Base-by-base conservation (phyloP, 2,329 filamentous ascomycete species). In the Plenodomus tracheiphilus region DNA sequence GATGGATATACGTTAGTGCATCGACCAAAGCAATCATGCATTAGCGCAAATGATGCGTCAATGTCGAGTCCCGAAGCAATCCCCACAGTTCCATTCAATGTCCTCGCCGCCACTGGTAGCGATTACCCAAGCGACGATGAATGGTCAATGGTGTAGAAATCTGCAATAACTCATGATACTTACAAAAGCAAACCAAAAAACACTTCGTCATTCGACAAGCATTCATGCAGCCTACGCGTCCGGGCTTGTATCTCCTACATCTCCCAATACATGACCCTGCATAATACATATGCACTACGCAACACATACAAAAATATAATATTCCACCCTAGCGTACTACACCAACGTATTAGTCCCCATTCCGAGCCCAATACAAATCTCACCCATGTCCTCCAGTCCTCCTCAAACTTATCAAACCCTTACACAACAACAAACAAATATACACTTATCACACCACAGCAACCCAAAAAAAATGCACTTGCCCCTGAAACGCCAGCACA, bases 1-100 rank as follows among this genome's bases (percentile, higher is more conserved):
- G 49, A 58, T 7, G 65, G 61, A 21, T 68, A 61, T 43, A 53
- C 56, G 1, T 22, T 66, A 13, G 57, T 68, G 4, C 52, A 54
- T 41, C 52, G 54, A 16, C 62, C 62, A 17, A 59, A 54, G 17
- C 13, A 21, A 9, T 17, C 15, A 1, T 15, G 10, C 13, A 16
- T 22, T 18, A 11, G 28, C 28, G 36, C 40, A 11, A 16, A 37
- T 17, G 41, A 53, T 5, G 46, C 47, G 18, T 39, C 40, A 3
- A 47, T 56, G 43, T 59, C 53, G 6, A 57, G 54, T 17, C 54
- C 50, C 1, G 53, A 60, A 37, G n/a, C 52, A 20, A 34, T 54
- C 16, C 21, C 48, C 13, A 37, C 39, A 2, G 18, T 36, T 10
- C 32, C 53, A 13, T 15, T 47, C 30, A 47, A 59, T 36, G 25